These are phyloP conservation scores for Pyrenophora graminea DNA, from an alignment of 2,329 filamentous ascomycete genomes.

Conservation along the genomic window DNA sequence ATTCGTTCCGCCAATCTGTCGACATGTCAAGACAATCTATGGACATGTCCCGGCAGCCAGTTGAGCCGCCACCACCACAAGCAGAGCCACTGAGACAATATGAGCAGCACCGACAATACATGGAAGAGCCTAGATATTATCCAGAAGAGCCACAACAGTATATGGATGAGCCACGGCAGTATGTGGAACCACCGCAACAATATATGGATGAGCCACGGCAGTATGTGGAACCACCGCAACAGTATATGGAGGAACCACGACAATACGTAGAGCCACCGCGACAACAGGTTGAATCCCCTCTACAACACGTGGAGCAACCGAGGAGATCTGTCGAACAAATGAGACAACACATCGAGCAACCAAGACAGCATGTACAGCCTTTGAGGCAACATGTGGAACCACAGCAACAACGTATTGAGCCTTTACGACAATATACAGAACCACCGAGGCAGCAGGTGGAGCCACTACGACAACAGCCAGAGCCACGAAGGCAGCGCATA, in stretches of 20 bases:
- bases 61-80: constrained; percentile 1
- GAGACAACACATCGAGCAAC: constrained; percentile 6
- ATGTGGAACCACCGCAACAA: not conserved
- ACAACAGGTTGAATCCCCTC: constrained; percentile 1
- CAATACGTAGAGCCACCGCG: constrained; percentile 5
- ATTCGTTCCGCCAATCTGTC: constrained; percentile 3
- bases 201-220: not conserved
- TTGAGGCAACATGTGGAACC: constrained; percentile 6
- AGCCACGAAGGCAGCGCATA: constrained; percentile 9
- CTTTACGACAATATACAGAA: constrained; percentile 5
- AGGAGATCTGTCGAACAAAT: too few relatives aligned
- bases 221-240: constrained; percentile 1
- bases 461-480: constrained; percentile 1
- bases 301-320: constrained; percentile 7
- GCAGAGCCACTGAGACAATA: constrained; percentile 1
- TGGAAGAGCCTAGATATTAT: constrained; percentile 2
- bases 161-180: not conserved
- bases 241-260: constrained; percentile 1
- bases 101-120: not conserved
- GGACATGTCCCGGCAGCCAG: constrained; percentile 2
- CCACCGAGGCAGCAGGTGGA: constrained; percentile 5
- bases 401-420: constrained; percentile 6
- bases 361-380: constrained; percentile 7
- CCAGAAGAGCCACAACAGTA: not conserved
- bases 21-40: constrained; percentile 4